Base-by-base conservation (phyloP, 805 yeast species). In the Soucietia sequanensis region DNA sequence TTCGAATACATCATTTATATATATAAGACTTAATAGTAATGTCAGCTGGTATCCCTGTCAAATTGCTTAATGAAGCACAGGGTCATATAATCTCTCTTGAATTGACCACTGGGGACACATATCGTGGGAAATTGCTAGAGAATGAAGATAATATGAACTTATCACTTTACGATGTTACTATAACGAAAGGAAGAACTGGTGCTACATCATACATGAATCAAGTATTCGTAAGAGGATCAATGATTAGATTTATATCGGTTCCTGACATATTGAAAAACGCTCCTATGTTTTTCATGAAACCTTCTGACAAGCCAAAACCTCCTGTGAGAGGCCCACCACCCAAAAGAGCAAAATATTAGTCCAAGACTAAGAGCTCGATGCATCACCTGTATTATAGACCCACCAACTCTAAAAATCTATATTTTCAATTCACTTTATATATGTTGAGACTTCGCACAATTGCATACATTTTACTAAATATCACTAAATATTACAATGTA, bases 91-190 rank as follows among this genome's bases (percentile, higher is more conserved):
- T 91, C 6, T 78, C 95, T 1, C 57, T 91, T 12, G 99, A 91
- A 57, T 75, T 91, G 34, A 76, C 77, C 17, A 80, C 89, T 0
- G 98, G 98, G 2, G 90, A 84, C 43, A 77, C 84, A 0, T 91
- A 91, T 54, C 71, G 95, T 23, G 99, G 99, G 2, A 88, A 84
- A 54, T 72, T 91, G 30, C 56, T 83, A 3, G 96, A 84, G 52
- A 81, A 83, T 30, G 96, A 91, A 62, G 98, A 91, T 51, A 90
- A 84, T 58, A 93, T 91, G 98, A 91, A 91, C 56, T 78, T 91
- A 17, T 95, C 90, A 41, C 60, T 91, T 32, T 68, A 77, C 43
- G 95, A 91, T 54, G 95, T 84, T 26, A 77, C 84, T 1, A 80
- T 84, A 31, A 90, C 96, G 0, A 76, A 80, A 18, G 58, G 70